Percentiles rank a stretch among this genome's conserved stretches.
phyloP scores from a whole-genome alignment of 257 asterid genomes.

The Mentha longifolia region DNA sequence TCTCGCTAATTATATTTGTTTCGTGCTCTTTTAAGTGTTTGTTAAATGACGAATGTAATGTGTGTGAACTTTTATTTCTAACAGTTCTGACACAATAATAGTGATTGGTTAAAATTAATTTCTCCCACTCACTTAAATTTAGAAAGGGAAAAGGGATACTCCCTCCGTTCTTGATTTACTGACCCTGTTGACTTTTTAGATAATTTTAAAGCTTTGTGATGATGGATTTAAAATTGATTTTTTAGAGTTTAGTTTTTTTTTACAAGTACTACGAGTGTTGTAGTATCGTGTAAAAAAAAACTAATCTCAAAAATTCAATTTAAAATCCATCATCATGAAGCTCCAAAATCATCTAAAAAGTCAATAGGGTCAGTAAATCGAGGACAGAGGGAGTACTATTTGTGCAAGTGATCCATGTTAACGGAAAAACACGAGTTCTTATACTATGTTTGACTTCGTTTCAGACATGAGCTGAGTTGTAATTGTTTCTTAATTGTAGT shows the following conservation, averaged over 20 bases:
- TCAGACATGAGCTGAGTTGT: background rate
- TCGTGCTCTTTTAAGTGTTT: background rate
- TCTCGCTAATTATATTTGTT: background rate
- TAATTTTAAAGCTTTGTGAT: too few relatives aligned
- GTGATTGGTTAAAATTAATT: background rate
- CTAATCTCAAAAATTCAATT: too few relatives aligned
- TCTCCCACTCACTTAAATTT: background rate
- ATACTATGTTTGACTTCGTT: constrained; percentile 13
- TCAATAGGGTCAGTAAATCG: too few relatives aligned
- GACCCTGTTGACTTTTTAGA: too few relatives aligned
- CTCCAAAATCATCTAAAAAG: too few relatives aligned
- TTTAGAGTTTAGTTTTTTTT: too few relatives aligned
- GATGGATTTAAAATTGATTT: too few relatives aligned
- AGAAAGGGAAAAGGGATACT: background rate
- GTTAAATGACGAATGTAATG: background rate
- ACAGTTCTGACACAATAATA: background rate
- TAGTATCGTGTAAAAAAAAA: too few relatives aligned
- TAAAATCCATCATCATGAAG: too few relatives aligned
- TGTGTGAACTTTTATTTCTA: constrained; percentile 11
- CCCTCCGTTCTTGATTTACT: too few relatives aligned
- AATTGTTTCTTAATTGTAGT: constrained; percentile 2
- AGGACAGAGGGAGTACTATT: too few relatives aligned
- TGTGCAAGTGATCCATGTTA: constrained; percentile 9
- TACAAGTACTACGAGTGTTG: too few relatives aligned
- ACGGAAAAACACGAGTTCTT: constrained; percentile 5